Percentiles rank a stretch among this genome's conserved stretches.
These are phyloP conservation scores for Vigna reflexopilosa DNA, from an alignment of 306 rosid species.

Conservation along the genomic window DNA sequence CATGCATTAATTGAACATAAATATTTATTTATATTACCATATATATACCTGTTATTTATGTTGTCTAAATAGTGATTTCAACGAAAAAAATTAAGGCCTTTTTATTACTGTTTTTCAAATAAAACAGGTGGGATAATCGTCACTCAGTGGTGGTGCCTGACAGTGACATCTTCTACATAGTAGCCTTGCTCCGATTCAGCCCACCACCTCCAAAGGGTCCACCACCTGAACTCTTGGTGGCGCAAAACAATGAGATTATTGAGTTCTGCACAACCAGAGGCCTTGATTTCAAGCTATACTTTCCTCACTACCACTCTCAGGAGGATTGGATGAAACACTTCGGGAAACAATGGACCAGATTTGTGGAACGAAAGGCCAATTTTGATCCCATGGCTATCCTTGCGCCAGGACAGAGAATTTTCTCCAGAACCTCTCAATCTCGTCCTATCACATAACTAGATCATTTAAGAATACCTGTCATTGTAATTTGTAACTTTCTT, in stretches of 20 bases:
- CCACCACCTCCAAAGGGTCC: slow-evolving; percentile 28
- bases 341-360: slow-evolving; percentile 5
- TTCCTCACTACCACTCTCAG: slow-evolving; percentile 10
- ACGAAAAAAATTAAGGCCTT: background rate
- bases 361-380: slow-evolving; percentile 1
- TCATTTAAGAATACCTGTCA: background rate
- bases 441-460: background rate
- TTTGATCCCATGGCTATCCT: slow-evolving; percentile 33
- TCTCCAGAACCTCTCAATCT: slow-evolving; percentile 21
- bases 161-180: slow-evolving; percentile 25
- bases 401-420: slow-evolving; percentile 18
- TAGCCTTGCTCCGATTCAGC: slow-evolving; percentile 17
- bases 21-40: background rate
- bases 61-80: background rate
- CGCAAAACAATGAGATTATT: slow-evolving; percentile 15
- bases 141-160: slow-evolving; percentile 23
- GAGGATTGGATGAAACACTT: slow-evolving; percentile 23
- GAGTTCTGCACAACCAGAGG: background rate
- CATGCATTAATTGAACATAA: background rate
- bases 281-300: slow-evolving; percentile 24
- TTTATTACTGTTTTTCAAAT: background rate
- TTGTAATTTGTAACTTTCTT: background rate
- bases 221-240: background rate
- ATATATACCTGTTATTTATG: too few relatives aligned
- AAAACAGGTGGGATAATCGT: slow-evolving; percentile 12